phyloP scores from a whole-genome alignment of 2,329 filamentous ascomycete species.

The Colletotrichum incanum region DNA sequence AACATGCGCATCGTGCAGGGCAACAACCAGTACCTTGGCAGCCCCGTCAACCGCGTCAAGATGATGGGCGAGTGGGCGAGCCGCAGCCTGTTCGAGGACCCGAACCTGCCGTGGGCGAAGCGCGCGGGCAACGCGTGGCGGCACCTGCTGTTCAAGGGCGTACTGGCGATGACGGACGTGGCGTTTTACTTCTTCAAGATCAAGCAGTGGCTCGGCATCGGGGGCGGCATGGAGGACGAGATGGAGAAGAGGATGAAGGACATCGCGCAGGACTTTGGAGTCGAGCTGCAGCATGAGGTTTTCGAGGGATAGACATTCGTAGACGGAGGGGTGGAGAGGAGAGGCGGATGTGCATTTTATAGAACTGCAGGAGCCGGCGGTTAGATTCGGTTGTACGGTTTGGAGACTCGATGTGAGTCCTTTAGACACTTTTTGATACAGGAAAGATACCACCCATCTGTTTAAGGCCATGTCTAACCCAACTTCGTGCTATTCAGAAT shows the following conservation, averaged over 20 bases:
- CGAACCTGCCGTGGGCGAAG: slow-evolving; percentile 73
- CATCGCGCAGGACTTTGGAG: slow-evolving; percentile 91
- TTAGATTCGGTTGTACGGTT: neutral
- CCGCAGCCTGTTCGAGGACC: slow-evolving; percentile 83
- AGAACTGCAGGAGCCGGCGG: neutral
- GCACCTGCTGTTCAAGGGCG: slow-evolving; percentile 86
- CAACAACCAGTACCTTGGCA: slow-evolving; percentile 92
- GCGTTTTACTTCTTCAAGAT: slow-evolving; percentile 87
- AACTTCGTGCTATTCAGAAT: too few species aligned
- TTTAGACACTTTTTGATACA: neutral
- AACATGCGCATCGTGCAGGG: slow-evolving; percentile 95
- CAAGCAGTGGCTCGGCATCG: slow-evolving; percentile 81
- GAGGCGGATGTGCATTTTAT: neutral
- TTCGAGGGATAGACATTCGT: slow-evolving; percentile 80
- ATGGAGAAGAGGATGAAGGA: slow-evolving; percentile 89
- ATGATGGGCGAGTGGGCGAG: slow-evolving; percentile 94
- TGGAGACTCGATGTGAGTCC: neutral
- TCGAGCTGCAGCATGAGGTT: slow-evolving; percentile 89
- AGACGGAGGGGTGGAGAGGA: neutral
- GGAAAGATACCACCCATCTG: slow-evolving; percentile 24
- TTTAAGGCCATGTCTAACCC: neutral
- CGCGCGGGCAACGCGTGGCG: slow-evolving; percentile 79
- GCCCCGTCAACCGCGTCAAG: slow-evolving; percentile 92
- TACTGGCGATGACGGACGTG: slow-evolving; percentile 83
- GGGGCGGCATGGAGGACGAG: slow-evolving; percentile 93